Evolutionary conservation across 169 alveolate species (phyloP).

Genomic region (Plasmodium chabaudi): DNA sequence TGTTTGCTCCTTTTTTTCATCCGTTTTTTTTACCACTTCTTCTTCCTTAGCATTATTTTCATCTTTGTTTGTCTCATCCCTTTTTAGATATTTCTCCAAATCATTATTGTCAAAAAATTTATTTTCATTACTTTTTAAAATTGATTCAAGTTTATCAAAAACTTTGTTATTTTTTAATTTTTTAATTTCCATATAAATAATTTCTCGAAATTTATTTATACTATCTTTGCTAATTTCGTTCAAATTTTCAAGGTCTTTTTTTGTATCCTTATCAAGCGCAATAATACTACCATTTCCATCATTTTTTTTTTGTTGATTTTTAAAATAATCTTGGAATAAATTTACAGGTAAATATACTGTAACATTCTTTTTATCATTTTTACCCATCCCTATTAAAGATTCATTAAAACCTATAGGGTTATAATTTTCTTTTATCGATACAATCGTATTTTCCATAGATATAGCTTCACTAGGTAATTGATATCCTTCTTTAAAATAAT

Average conservation of each 20-base stretch:
- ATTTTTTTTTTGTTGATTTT: background rate
- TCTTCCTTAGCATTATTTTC: background rate
- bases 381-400: slow-evolving; percentile 51
- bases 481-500: slow-evolving; percentile 56
- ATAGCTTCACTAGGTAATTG: slow-evolving; percentile 46
- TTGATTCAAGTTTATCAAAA: slow-evolving; percentile 20
- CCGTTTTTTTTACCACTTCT: background rate
- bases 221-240: slow-evolving; percentile 55
- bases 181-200: slow-evolving; percentile 70
- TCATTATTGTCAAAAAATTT: slow-evolving; percentile 41
- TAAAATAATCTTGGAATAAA: slow-evolving; percentile 47
- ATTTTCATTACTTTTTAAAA: slow-evolving; percentile 33
- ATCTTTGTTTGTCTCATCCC: background rate
- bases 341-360: slow-evolving; percentile 61
- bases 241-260: slow-evolving; percentile 5
- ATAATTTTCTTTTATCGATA: slow-evolving; percentile 63
- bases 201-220: slow-evolving; percentile 55
- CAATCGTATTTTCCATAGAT: slow-evolving; percentile 29
- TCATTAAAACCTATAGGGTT: slow-evolving; percentile 73
- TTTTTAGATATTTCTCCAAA: slow-evolving; percentile 7
- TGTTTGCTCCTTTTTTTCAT: background rate
- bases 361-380: slow-evolving; percentile 66
- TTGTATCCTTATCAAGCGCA: background rate
- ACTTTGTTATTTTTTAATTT: slow-evolving; percentile 35
- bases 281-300: background rate